Conservation (phyloP, 139 green algal species). For the Spirogloea muscicola region DNA sequence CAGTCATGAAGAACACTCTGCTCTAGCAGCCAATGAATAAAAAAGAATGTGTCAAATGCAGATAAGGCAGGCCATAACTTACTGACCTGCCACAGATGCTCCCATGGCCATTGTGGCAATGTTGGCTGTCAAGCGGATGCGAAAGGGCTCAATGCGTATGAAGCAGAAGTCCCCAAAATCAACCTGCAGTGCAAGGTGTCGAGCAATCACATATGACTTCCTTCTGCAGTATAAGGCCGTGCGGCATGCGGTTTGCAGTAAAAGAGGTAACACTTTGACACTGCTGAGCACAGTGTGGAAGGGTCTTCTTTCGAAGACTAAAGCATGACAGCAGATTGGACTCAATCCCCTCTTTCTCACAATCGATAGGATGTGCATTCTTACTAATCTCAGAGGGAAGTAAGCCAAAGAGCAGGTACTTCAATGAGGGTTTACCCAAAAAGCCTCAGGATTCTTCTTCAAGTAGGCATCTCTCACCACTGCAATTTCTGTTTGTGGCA, state of each 20-base stretch:
- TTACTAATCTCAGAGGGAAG: no score
- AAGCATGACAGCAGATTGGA: no score
- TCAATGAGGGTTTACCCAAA: conserved; percentile 20
- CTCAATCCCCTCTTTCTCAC: no score
- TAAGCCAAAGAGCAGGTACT: no score
- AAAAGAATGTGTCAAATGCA: neutral
- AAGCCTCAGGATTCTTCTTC: conserved; percentile 37
- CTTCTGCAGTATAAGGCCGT: neutral
- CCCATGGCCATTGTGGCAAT: conserved; percentile 26
- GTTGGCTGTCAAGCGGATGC: conserved; percentile 29
- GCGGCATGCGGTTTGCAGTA: neutral
- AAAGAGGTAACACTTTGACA: no score
- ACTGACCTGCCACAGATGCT: conserved; percentile 26
- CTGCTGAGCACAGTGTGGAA: no score
- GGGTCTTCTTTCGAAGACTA: no score
- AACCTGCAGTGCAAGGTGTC: conserved; percentile 1
- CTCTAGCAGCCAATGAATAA: neutral
- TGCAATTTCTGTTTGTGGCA: conserved; percentile 8
- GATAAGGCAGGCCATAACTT: neutral
- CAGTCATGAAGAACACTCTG: no score
- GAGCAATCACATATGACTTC: neutral
- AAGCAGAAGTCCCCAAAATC: conserved; percentile 38
- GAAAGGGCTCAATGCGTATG: conserved; percentile 9
- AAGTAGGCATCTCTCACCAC: conserved; percentile 35
- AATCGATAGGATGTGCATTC: no score